These are phyloP conservation scores for Arthrobotrys musiformis DNA, from an alignment of 2,329 filamentous ascomycete species.

Conservation along the genomic window DNA sequence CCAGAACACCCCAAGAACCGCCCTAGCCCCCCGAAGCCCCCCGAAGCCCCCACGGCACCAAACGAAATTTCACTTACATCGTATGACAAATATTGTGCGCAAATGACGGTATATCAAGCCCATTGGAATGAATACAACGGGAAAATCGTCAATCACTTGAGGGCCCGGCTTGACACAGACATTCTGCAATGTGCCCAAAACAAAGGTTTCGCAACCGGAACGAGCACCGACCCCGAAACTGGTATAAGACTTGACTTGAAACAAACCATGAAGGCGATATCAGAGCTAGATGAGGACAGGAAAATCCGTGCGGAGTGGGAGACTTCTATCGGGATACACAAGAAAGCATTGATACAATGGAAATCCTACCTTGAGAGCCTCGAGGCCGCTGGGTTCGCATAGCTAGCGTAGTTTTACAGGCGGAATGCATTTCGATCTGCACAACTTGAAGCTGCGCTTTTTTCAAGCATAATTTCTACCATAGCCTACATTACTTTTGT, in stretches of 20 bases:
- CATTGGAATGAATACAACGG: conserved; percentile 54
- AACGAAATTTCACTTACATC: conserved; percentile 5
- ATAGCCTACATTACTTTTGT: background rate
- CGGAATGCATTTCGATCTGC: background rate
- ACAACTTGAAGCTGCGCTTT: background rate
- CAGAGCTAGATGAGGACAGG: conserved; percentile 41
- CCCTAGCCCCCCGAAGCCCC: conserved; percentile 5
- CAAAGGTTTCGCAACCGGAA: conserved; percentile 49
- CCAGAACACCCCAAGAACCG: background rate
- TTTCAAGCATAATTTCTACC: background rate
- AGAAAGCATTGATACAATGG: conserved; percentile 16
- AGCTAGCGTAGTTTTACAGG: background rate
- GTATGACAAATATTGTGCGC: conserved; percentile 38
- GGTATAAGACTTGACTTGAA: conserved; percentile 34
- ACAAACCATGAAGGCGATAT: conserved; percentile 23
- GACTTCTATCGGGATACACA: conserved; percentile 10
- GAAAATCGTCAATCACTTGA: conserved; percentile 44
- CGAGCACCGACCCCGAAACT: conserved; percentile 5
- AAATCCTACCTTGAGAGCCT: conserved; percentile 34
- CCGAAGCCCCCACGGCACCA: conserved; percentile 5
- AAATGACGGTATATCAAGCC: conserved; percentile 48
- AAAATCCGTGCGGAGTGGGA: conserved; percentile 31
- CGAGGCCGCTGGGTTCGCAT: background rate
- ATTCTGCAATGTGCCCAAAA: conserved; percentile 47
- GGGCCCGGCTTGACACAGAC: conserved; percentile 37